Conservation (phyloP, 2,329 filamentous ascomycete species). For the Paecilomyces formosus region DNA sequence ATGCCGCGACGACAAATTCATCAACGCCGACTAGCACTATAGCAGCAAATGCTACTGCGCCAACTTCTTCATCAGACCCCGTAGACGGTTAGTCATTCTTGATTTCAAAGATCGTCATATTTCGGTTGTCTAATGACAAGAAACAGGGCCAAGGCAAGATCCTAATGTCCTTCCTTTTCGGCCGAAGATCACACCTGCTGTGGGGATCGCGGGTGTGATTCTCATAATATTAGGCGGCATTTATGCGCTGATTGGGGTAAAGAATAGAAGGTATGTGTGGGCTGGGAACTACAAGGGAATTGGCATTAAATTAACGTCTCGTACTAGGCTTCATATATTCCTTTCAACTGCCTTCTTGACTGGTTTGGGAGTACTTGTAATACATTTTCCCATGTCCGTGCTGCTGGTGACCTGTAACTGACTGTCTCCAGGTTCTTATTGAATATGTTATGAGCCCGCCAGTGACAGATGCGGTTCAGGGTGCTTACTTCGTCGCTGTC, state of each 20-base stretch:
- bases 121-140: conserved; percentile 1
- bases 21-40: background rate
- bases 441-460: conserved; percentile 82
- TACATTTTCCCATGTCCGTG: background rate
- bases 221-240: conserved; percentile 64
- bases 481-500: conserved; percentile 75
- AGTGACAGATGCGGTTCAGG: conserved; percentile 67
- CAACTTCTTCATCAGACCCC: background rate
- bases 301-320: conserved; percentile 8
- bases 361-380: conserved; percentile 58
- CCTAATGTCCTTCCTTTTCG: conserved; percentile 55
- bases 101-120: background rate
- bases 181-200: conserved; percentile 70
- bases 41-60: background rate
- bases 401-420: conserved; percentile 1
- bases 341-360: conserved; percentile 69
- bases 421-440: conserved; percentile 55
- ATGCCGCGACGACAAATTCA: background rate
- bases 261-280: conserved; percentile 54
- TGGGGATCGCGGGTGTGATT: conserved; percentile 70
- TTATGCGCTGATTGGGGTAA: conserved; percentile 73
- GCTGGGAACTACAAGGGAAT: background rate
- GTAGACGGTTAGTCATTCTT: background rate
- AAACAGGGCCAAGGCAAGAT: conserved; percentile 13
- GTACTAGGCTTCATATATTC: conserved; percentile 60